Conservation (phyloP, 2,329 filamentous ascomycete genomes). For the Cladosporium sp. region DNA sequence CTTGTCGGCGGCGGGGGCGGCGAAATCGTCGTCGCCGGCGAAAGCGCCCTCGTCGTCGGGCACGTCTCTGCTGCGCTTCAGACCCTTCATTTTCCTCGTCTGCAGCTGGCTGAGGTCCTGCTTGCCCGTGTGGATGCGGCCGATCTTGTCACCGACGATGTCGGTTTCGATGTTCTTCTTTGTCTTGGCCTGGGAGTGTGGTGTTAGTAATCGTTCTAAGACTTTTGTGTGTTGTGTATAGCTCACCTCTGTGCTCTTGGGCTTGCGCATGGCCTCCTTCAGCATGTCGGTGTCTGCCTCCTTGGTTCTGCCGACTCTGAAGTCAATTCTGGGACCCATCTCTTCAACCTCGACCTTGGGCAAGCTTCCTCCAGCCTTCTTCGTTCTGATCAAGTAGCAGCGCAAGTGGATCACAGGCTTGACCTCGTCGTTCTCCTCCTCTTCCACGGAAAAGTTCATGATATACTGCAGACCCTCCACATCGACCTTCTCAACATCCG, state of each 20-base stretch:
- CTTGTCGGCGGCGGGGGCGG: slow-evolving; percentile 19
- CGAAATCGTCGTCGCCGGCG: slow-evolving; percentile 20
- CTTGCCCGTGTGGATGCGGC: slow-evolving; percentile 83
- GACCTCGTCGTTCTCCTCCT: slow-evolving; percentile 41
- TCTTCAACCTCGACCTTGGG: slow-evolving; percentile 91
- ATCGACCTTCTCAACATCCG: slow-evolving; percentile 75
- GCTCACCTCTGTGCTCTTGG: slow-evolving; percentile 66
- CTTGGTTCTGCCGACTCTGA: slow-evolving; percentile 73
- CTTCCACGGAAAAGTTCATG: slow-evolving; percentile 70
- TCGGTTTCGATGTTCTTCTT: slow-evolving; percentile 98
- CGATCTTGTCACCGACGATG: slow-evolving; percentile 91
- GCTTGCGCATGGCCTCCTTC: slow-evolving; percentile 88
- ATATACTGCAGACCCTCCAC: slow-evolving; percentile 93
- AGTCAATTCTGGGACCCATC: slow-evolving; percentile 91
- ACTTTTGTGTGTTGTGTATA: background rate
- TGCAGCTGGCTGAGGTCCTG: slow-evolving; percentile 85
- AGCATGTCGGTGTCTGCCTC: slow-evolving; percentile 72
- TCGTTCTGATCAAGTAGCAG: slow-evolving; percentile 80
- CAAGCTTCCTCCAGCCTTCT: slow-evolving; percentile 70
- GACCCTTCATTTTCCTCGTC: slow-evolving; percentile 98
- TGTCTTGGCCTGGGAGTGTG: slow-evolving; percentile 47
- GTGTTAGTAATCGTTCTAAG: slow-evolving; percentile 16
- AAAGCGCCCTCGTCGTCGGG: slow-evolving; percentile 47
- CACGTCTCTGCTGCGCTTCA: slow-evolving; percentile 74
- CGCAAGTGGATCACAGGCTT: slow-evolving; percentile 58